Base-by-base conservation (phyloP, 148 eudicot genomes). In the Drosera capensis region DNA sequence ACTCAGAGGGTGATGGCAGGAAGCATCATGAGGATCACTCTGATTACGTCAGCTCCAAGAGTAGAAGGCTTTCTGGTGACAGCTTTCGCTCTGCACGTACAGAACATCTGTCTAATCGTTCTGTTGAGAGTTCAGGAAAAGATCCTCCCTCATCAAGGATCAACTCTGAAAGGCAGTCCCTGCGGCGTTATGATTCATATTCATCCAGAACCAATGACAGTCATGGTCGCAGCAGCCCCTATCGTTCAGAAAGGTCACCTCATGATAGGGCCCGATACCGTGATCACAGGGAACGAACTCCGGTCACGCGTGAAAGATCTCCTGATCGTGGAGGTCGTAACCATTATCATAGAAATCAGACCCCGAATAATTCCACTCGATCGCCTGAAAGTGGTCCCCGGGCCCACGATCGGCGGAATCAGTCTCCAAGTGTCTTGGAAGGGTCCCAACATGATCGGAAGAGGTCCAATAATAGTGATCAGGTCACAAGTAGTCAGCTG, bases 241-340 rank as follows among this genome's bases (percentile, higher is more conserved):
- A 65, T 58, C 83, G 60, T 56, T 54, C 75, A 45, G 88, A 82
- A 43, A 55, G 73, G 76, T 86, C 87, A 52, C 82, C 92, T 44
- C 78, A 65, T 38, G 90, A 82, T 16, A 74, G 86, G 72, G 56
- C 62, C 39, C 77, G 81, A 42, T 51, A 75, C 57, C 49, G 70
- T 64, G 86, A 80, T 31, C 70, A 71, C 16, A 75, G 68, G 58
- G 93, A 72, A 19, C 45, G 73, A 40, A 60, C 76, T 40, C 77
- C 86, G 67, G 68, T 52, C 29, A 56, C 60, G 21, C 59, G 60
- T 44, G 95, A 85, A 20, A 66, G 55, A 34, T 74, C 95, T 39
- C 78, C 71, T 14, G 21, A 60, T 14, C 45, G 46, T 51, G 62
- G 63, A 22, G 49, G 51, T 39, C 50, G 41, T 23, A 70, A 64